Conservation (phyloP, 345 rosid genomes). For the Microthlaspi erraticum region DNA sequence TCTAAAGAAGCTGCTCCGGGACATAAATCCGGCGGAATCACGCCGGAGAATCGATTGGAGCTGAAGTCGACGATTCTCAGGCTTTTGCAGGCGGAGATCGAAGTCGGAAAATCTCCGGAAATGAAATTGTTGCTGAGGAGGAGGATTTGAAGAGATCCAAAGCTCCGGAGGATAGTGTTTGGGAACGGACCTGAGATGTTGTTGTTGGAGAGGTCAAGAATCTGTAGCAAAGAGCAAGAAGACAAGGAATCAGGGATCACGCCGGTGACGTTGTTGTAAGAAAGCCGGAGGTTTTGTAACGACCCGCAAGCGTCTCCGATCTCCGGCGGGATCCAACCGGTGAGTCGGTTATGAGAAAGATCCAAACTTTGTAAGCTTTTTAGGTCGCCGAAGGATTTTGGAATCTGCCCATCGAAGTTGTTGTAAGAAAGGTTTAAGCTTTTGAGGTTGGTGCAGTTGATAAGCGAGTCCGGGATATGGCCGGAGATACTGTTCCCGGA, state of each 20-base stretch:
- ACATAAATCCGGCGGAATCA: conserved; percentile 78
- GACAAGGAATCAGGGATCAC: conserved; percentile 69
- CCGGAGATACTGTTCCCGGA: conserved; percentile 66
- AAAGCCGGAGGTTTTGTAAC: conserved; percentile 62
- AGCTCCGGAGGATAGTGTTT: conserved; percentile 56
- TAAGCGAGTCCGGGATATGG: conserved; percentile 63
- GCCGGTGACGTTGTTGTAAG: conserved; percentile 81
- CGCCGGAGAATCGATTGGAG: conserved; percentile 75
- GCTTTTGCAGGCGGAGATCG: conserved; percentile 72
- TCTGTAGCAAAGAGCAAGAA: conserved; percentile 69
- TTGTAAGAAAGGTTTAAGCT: conserved; percentile 67
- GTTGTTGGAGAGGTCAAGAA: conserved; percentile 85
- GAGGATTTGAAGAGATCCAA: conserved; percentile 67
- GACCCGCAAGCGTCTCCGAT: conserved; percentile 72
- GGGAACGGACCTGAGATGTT: conserved; percentile 82
- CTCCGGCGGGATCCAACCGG: conserved; percentile 86
- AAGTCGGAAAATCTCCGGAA: conserved; percentile 71
- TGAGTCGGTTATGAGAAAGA: conserved; percentile 73
- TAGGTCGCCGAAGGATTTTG: conserved; percentile 61
- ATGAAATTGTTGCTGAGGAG: conserved; percentile 73
- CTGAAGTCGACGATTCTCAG: conserved; percentile 72
- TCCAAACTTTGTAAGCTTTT: conserved; percentile 66
- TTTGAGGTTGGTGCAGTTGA: conserved; percentile 80
- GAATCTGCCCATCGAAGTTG: conserved; percentile 70
- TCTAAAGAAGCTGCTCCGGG: conserved; percentile 81